Evolutionary conservation across 805 yeast species (phyloP), one percentile per base, ranked within the genome.

Genomic region (Priceomyces fermenticarens): DNA sequence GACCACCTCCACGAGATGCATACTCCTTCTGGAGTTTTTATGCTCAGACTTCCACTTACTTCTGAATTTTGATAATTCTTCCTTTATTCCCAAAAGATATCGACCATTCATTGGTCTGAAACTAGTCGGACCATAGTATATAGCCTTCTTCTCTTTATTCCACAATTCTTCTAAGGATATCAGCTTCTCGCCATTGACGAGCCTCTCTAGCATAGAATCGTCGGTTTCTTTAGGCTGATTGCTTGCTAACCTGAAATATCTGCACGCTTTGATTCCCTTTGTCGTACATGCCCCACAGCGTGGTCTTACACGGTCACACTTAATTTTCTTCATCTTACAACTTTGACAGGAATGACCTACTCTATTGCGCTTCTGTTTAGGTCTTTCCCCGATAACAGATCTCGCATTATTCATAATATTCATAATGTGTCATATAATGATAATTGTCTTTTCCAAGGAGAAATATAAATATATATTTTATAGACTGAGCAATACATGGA

Each of bases 261-360:
- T 34, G n/a, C 36, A 34, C n/a, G 17, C 27, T 9, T 34, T 29
- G 23, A 34, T 9, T 10, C 23, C 23, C 15, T 29, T 17, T 11
- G 14, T 34, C 4, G 23, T 9, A 20, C 36, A 34, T 20, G 36
- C 17, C 11, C 23, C n/a, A 23, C 36, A 34, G 12, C 10, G 17
- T 20, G 36, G 36, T 15, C 13, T 34, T 20, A 20, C 23, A 20
- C 36, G 13, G 12, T 34, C 36, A 34, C 36, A 34, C n/a, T 34
- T 34, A 9, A 34, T 34, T 34, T 34, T 34, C n/a, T 20, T 34
- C 5, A 20, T 11, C 11, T 34, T 34, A 12, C 36, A 34, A 34
- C 23, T 15, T 10, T 10, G 27, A 12, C 36, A 34, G 4, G 36
- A 34, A 34, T 20, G 29, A 12, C 17, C 10, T 20, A 23, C 15